Conservation (phyloP, 2,329 filamentous ascomycete species). For the Nemania bipapillata region DNA sequence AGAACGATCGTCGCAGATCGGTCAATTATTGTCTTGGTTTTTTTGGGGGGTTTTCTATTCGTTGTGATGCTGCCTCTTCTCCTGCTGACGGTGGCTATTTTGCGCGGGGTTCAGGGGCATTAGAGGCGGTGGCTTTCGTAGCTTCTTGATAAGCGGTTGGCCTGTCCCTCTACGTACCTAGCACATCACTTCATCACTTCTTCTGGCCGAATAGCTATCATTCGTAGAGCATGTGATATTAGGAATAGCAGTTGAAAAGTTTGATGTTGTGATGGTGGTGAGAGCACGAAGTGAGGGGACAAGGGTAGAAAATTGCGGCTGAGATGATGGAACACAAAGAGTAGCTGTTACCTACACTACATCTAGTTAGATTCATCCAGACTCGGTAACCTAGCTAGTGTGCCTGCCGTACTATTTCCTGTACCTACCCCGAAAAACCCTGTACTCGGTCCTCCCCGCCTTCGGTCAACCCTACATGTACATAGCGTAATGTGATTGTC, state of each 20-base stretch:
- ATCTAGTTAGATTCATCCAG: neutral
- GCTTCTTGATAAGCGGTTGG: conserved; percentile 4
- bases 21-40: neutral
- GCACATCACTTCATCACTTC: neutral
- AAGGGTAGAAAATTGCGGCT: conserved; percentile 31
- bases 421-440: neutral
- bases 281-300: conserved; percentile 22
- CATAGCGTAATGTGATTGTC: too few species aligned
- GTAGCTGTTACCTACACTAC: conserved; percentile 5
- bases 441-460: too few species aligned
- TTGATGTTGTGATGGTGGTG: conserved; percentile 28
- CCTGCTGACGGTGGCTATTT: conserved; percentile 3
- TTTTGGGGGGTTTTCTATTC: neutral
- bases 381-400: neutral
- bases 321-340: conserved; percentile 27
- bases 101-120: conserved; percentile 22
- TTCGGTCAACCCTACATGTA: too few species aligned
- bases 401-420: neutral
- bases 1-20: neutral
- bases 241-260: conserved; percentile 9
- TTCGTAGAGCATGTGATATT: conserved; percentile 4
- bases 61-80: neutral
- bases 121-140: neutral
- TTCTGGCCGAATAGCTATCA: neutral
- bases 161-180: neutral